Evolutionary conservation across 106 monocot species (phyloP), one percentile per base, ranked within the genome.

Genomic region (Dendrobium catenatum): DNA sequence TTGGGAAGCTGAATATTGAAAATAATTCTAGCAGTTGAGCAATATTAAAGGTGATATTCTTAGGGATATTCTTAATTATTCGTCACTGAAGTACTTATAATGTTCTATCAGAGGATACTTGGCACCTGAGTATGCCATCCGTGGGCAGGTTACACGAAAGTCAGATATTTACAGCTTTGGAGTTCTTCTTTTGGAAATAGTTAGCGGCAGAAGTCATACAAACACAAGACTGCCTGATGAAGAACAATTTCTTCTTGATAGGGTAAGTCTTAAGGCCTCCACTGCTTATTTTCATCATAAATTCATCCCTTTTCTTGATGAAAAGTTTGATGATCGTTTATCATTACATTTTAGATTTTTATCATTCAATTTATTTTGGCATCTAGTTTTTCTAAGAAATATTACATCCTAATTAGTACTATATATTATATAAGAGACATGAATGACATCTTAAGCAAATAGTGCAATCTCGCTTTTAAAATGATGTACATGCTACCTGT

Each of bases 151-250:
- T 16, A 81, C 75, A 26, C 55, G 81, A 24, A 81, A 81, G 54
- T 81, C 81, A 44, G 81, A 81, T 61, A 41, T 81, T 76, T 81
- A 81, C 75, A 81, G 81, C 58, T 81, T 81, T 42, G 81, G 81
- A 49, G 81, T 81, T 75, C 81, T 81, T 75, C 58, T 81, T 55
- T 76, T 81, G 75, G 81, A 81, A 59, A 81, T 81, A 54, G 75
- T 81, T 58, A 81, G 72, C 17, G 81, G 81, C 54, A 74, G 81
- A 76, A 58, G 56, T 59, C 75, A 81, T 56, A 64, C 81, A 72
- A 76, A 81, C 59, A 59, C 81, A 76, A 75, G 81, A 41, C 41
- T 81, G 9, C 75, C 81, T 44, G 41, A 61, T 58, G 81, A 59
- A 76, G 75, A 76, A 0, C 81, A 76, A 43, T 74, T 81, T 56